Conservation (phyloP, 306 rosid genomes). For the Malus orientalis region DNA sequence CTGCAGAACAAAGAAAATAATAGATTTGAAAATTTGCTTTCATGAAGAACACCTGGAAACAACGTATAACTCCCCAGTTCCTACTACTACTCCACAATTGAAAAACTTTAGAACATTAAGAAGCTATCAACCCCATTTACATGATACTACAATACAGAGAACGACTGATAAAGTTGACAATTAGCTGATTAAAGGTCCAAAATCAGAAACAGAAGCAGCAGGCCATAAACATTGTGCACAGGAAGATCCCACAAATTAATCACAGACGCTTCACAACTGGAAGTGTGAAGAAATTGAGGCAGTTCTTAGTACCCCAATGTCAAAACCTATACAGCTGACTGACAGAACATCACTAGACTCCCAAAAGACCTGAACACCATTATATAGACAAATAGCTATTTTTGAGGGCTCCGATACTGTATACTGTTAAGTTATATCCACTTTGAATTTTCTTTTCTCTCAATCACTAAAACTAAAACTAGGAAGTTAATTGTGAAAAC, state of each 20-base stretch:
- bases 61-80: not conserved
- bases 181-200: not conserved
- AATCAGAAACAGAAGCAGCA: not conserved
- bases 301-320: not conserved
- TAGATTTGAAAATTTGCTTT: constrained; percentile 2
- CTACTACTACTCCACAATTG: not conserved
- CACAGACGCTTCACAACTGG: not conserved
- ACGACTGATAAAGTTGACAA: not conserved
- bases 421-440: not conserved
- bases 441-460: not conserved
- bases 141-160: not conserved
- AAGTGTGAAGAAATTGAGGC: not conserved
- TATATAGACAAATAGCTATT: not conserved
- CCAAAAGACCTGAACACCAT: not conserved
- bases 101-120: not conserved
- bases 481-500: not conserved
- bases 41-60: not conserved
- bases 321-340: not conserved
- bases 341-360: not conserved
- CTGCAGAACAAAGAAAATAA: constrained; percentile 38
- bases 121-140: not conserved
- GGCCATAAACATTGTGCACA: not conserved
- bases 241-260: not conserved
- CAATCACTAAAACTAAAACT: not conserved
- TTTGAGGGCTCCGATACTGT: not conserved